A percentile compares a stretch with the other conserved stretches of the same genome.
phyloP scores from a whole-genome alignment of 2,329 filamentous ascomycete species.

The Lithohypha guttulata region DNA sequence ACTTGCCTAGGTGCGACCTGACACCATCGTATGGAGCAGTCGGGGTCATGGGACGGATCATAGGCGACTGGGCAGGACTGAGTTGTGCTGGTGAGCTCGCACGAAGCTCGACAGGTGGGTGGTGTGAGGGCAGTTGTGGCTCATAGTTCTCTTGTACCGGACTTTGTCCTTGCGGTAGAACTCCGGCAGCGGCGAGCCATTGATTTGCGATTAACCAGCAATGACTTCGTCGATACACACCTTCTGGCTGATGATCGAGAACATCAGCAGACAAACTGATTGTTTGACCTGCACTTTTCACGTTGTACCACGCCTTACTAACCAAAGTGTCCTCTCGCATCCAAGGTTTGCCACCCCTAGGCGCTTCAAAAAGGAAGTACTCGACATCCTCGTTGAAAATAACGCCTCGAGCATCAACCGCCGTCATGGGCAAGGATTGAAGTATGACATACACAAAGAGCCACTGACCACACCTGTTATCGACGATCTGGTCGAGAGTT shows the following conservation, averaged over 20 bases:
- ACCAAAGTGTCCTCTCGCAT: slow-evolving; percentile 35
- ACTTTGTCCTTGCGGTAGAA: slow-evolving; percentile 9
- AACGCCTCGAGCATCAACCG: slow-evolving; percentile 39
- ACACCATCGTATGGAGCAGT: slow-evolving; percentile 26
- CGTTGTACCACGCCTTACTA: slow-evolving; percentile 39
- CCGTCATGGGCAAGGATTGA: slow-evolving; percentile 38
- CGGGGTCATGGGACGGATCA: slow-evolving; percentile 28
- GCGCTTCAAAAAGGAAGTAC: slow-evolving; percentile 41
- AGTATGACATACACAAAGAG: slow-evolving; percentile 42
- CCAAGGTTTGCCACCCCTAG: slow-evolving; percentile 40
- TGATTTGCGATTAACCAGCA: slow-evolving; percentile 56
- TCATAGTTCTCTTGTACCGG: slow-evolving; percentile 6
- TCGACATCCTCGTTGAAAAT: slow-evolving; percentile 37
- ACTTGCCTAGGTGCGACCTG: slow-evolving; percentile 27
- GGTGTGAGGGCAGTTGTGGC: slow-evolving; percentile 5
- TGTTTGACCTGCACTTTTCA: slow-evolving; percentile 52
- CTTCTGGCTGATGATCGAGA: slow-evolving; percentile 56
- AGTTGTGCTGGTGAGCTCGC: slow-evolving; percentile 20
- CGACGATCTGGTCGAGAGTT: slow-evolving; percentile 34
- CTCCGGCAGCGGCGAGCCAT: slow-evolving; percentile 42
- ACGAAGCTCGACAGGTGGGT: slow-evolving; percentile 15
- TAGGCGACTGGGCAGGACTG: slow-evolving; percentile 24
- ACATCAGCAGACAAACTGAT: slow-evolving; percentile 53
- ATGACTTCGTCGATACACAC: slow-evolving; percentile 56
- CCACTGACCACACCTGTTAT: slow-evolving; percentile 41